These are phyloP conservation scores for Collybia sp. DNA, from an alignment of 768 basidiomycete species.

Conservation along the genomic window DNA sequence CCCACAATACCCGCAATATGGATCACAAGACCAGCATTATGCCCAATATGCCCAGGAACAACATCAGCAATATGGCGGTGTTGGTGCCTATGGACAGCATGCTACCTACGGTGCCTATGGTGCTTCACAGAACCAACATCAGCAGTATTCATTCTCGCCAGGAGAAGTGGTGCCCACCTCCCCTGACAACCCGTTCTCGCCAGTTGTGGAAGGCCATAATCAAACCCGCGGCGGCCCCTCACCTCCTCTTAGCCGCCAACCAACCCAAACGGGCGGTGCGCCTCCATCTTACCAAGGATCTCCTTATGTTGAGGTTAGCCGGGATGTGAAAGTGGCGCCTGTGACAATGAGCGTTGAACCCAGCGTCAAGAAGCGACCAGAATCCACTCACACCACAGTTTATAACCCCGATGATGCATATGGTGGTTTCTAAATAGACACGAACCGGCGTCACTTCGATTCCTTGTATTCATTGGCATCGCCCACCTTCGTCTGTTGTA, in stretches of 20 bases:
- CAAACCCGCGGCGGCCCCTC: background rate
- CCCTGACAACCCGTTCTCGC: background rate
- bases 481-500: too few relatives aligned
- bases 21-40: background rate
- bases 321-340: background rate
- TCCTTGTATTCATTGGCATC: too few relatives aligned
- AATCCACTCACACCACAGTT: background rate
- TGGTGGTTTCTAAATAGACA: background rate
- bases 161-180: background rate
- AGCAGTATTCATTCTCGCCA: background rate
- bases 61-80: background rate
- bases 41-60: background rate
- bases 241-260: background rate
- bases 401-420: background rate
- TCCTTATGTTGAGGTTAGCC: background rate
- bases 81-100: background rate
- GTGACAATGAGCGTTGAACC: background rate
- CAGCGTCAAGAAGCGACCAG: background rate
- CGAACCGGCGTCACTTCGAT: too few relatives aligned
- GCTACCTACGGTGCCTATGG: background rate
- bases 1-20: background rate
- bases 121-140: background rate
- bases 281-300: background rate
- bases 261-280: background rate
- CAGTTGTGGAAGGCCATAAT: too few relatives aligned